phyloP scores from a whole-genome alignment of 2,329 filamentous ascomycete species.

The Xylogone sp. region DNA sequence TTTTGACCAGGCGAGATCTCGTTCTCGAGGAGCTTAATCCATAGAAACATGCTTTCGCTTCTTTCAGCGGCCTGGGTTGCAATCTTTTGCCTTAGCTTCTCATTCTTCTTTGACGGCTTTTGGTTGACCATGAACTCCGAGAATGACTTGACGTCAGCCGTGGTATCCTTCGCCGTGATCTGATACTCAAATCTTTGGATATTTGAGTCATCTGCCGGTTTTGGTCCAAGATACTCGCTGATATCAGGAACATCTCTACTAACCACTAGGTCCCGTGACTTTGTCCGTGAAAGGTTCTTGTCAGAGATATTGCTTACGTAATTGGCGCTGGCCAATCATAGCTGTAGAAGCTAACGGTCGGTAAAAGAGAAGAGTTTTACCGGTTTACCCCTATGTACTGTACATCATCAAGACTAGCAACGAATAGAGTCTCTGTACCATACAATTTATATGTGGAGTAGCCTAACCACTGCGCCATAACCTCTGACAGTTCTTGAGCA shows the following conservation, averaged over 20 bases:
- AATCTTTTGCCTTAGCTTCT: slow-evolving; percentile 6
- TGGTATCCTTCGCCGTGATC: slow-evolving; percentile 6
- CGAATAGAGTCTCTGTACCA: no score
- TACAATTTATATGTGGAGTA: no score
- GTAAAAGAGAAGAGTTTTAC: no score
- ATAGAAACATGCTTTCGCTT: slow-evolving; percentile 13
- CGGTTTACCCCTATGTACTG: no score
- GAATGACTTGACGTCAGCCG: slow-evolving; percentile 1
- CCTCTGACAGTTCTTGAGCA: slow-evolving; percentile 4
- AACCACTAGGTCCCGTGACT: slow-evolving; percentile 6
- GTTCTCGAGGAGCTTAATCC: slow-evolving; percentile 10
- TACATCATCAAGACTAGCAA: no score
- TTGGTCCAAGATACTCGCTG: not conserved
- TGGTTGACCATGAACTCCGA: slow-evolving; percentile 4
- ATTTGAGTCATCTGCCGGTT: not conserved
- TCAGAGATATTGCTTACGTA: slow-evolving; percentile 6
- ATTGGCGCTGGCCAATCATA: no score
- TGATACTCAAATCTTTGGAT: slow-evolving; percentile 4
- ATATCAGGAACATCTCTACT: slow-evolving; percentile 9
- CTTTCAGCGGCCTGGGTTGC: slow-evolving; percentile 1
- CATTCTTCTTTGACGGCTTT: slow-evolving; percentile 9
- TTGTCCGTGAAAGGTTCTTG: slow-evolving; percentile 2
- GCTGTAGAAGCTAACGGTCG: no score
- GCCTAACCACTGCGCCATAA: no score
- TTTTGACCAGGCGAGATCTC: slow-evolving; percentile 6